A percentile compares a stretch with the other conserved stretches of the same genome.
phyloP scores from a whole-genome alignment of 2,329 filamentous ascomycete species.

The Alternaria dauci region DNA sequence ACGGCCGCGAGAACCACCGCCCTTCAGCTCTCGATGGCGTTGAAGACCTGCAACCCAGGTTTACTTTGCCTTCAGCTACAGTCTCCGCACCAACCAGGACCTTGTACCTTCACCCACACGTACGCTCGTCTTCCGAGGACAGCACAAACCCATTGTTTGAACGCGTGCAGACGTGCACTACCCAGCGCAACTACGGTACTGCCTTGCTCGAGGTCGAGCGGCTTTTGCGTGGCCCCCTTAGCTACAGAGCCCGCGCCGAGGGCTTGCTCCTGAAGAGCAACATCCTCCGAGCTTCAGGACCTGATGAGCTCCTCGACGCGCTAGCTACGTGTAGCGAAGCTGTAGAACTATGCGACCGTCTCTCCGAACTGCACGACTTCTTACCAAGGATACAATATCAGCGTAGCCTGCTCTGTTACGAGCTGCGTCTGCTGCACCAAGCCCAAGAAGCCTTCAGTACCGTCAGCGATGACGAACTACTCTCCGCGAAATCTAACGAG shows the following conservation, averaged over 20 bases:
- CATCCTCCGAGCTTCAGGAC: constrained; percentile 31
- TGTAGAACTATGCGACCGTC: constrained; percentile 37
- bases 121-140: background rate
- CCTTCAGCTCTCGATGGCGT: constrained; percentile 11
- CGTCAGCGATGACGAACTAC: constrained; percentile 8
- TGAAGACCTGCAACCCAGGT: background rate
- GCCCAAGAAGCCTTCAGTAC: constrained; percentile 32
- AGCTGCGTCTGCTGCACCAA: constrained; percentile 33
- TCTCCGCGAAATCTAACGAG: constrained; percentile 18
- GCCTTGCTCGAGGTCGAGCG: constrained; percentile 37
- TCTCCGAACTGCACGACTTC: constrained; percentile 29
- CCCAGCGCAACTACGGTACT: constrained; percentile 32
- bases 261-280: constrained; percentile 43
- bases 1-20: background rate
- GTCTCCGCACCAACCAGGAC: constrained; percentile 14
- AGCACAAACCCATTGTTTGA: constrained; percentile 28
- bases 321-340: constrained; percentile 46
- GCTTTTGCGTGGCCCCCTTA: constrained; percentile 38
- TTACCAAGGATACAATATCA: constrained; percentile 40
- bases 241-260: constrained; percentile 35
- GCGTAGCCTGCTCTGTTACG: constrained; percentile 34
- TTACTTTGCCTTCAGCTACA: constrained; percentile 25
- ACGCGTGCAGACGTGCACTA: constrained; percentile 27
- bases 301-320: constrained; percentile 38
- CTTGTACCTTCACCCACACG: background rate